Evolutionary conservation across 331 rosid genomes (phyloP).

Genomic region (Arachis monticola): DNA sequence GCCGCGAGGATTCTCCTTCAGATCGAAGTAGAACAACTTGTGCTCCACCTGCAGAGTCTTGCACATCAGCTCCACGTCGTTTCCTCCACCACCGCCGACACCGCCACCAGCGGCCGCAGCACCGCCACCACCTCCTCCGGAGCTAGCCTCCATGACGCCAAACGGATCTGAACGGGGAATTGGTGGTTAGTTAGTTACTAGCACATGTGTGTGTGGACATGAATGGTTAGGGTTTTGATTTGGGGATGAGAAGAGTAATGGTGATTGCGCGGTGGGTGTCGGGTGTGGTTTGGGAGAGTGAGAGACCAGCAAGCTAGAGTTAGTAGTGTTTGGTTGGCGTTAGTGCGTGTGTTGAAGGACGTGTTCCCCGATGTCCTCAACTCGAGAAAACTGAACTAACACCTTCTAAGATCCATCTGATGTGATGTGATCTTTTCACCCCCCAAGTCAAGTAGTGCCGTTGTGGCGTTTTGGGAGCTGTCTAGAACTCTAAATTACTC

Average conservation of each 20-base stretch:
- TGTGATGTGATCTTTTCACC: constrained; percentile 30
- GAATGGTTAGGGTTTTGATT: background rate
- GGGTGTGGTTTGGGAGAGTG: background rate
- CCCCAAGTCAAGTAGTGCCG: constrained; percentile 9
- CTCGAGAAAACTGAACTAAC: background rate
- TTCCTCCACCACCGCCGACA: constrained; percentile 65
- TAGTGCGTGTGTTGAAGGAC: background rate
- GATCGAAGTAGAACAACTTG: constrained; percentile 98
- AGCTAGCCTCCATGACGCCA: constrained; percentile 52
- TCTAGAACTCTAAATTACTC: too few species aligned
- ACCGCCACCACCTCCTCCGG: constrained; percentile 39
- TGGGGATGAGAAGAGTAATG: background rate
- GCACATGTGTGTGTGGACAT: background rate
- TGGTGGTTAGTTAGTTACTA: background rate
- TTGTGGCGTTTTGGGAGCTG: too few species aligned
- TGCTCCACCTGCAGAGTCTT: constrained; percentile 98
- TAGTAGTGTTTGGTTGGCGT: background rate
- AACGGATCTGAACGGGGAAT: constrained; percentile 35
- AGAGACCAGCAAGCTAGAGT: too few species aligned
- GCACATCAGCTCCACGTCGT: constrained; percentile 91
- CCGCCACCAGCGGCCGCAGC: constrained; percentile 29
- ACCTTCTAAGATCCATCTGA: constrained; percentile 16
- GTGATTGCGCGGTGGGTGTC: background rate
- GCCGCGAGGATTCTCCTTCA: constrained; percentile 98
- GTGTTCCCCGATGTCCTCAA: constrained; percentile 20